A percentile compares a stretch with the other conserved stretches of the same genome.
phyloP scores from a whole-genome alignment of 441 rosid genomes.

The Erysimum pusillum region DNA sequence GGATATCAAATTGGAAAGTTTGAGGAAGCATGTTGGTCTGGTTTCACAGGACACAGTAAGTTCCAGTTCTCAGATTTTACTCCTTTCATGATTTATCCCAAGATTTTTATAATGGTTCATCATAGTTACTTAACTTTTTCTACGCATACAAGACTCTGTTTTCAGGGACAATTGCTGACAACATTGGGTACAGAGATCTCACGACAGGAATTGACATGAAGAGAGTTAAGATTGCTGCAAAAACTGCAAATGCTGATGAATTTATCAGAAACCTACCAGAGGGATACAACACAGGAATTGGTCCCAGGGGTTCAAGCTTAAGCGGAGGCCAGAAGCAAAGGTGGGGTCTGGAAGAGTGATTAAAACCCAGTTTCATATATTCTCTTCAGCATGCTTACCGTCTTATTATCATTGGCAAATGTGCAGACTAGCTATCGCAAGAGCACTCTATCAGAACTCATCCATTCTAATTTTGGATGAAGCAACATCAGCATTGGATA shows the following conservation, averaged over 20 bases:
- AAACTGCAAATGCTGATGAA: conserved; percentile 86
- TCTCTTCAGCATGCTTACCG: conserved; percentile 19
- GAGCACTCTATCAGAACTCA: conserved; percentile 86
- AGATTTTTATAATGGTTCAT: conserved; percentile 9
- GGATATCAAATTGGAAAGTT: conserved; percentile 64
- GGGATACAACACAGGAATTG: conserved; percentile 76
- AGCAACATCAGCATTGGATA: conserved; percentile 95
- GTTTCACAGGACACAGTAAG: conserved; percentile 96
- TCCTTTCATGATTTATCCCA: conserved; percentile 18
- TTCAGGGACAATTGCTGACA: conserved; percentile 91
- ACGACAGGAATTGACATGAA: conserved; percentile 69
- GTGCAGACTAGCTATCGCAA: conserved; percentile 86
- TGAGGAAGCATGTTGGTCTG: conserved; percentile 86
- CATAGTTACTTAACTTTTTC: conserved; percentile 31
- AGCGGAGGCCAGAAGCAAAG: conserved; percentile 98
- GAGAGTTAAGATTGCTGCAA: conserved; percentile 79
- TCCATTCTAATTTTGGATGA: conserved; percentile 89
- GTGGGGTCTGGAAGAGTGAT: conserved; percentile 41
- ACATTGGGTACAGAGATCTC: conserved; percentile 87
- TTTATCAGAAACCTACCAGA: conserved; percentile 81
- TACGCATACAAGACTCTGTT: conserved; percentile 68
- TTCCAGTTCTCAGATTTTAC: conserved; percentile 1
- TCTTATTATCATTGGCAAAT: conserved; percentile 23
- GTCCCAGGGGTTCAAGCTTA: conserved; percentile 88
- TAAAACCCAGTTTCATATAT: background rate